A percentile compares a stretch with the other conserved stretches of the same genome.
phyloP scores from a whole-genome alignment of 2,329 filamentous ascomycete genomes.

The Xylaria digitata region DNA sequence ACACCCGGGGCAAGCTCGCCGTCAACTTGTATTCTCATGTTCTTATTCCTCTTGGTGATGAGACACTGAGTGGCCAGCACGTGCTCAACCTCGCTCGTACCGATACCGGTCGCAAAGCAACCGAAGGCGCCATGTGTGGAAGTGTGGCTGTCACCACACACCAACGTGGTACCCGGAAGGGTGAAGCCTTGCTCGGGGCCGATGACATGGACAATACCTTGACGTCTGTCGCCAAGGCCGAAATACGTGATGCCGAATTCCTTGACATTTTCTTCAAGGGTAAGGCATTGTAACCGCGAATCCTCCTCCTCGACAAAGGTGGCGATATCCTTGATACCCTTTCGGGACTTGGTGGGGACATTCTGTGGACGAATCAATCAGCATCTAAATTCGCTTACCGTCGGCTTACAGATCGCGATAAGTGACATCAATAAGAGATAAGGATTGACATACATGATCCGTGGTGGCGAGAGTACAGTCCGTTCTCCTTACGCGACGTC shows the following conservation, averaged over 20 bases:
- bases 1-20: constrained; percentile 90
- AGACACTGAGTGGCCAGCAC: constrained; percentile 96
- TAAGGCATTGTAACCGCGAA: constrained; percentile 92
- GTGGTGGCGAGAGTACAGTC: constrained; percentile 97
- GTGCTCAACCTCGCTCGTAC: constrained; percentile 98
- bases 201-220: constrained; percentile 98
- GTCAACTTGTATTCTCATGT: constrained; percentile 97
- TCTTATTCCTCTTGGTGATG: constrained; percentile 95
- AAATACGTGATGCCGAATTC: constrained; percentile 98
- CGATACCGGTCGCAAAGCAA: constrained; percentile 94
- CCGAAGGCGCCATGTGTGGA: constrained; percentile 98
- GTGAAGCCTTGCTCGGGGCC: constrained; percentile 99
- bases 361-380: constrained; percentile 67
- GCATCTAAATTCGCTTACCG: constrained; percentile 26
- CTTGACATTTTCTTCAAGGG: constrained; percentile 96
- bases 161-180: constrained; percentile 93
- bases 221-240: constrained; percentile 92
- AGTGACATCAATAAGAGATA: constrained; percentile 4
- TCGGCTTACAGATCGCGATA: constrained; percentile 19
- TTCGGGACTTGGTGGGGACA: constrained; percentile 89
- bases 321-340: constrained; percentile 91
- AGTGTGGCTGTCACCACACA: constrained; percentile 97
- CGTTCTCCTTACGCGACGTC: constrained; percentile 86
- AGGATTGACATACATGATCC: constrained; percentile 79
- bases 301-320: constrained; percentile 96